These are phyloP conservation scores for Galerina sulciceps DNA, from an alignment of 768 basidiomycete species.

Conservation along the genomic window DNA sequence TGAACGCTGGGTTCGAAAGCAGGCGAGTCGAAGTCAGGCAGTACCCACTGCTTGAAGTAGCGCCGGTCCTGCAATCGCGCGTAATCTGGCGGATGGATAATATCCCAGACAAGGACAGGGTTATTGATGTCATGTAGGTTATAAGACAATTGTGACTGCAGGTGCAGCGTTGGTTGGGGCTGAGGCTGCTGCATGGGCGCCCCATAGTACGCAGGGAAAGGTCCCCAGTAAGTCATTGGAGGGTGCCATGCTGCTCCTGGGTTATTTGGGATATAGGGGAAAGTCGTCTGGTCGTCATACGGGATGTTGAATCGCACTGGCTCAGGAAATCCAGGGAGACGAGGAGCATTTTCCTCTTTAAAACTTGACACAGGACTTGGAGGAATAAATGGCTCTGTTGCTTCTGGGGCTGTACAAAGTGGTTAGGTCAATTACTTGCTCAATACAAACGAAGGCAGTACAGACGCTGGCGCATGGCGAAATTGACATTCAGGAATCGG, in stretches of 20 bases:
- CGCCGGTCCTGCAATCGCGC: conserved; percentile 35
- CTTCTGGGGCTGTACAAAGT: conserved; percentile 3
- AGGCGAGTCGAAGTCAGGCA: conserved; percentile 31
- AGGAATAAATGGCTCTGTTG: conserved; percentile 19
- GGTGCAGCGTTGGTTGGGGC: conserved; percentile 18
- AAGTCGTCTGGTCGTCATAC: too few species aligned
- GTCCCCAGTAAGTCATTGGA: too few species aligned
- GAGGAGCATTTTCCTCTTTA: conserved; percentile 1
- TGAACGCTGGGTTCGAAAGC: conserved; percentile 35
- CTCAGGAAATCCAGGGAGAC: conserved; percentile 3
- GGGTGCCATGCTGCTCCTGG: too few species aligned
- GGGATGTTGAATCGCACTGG: background rate
- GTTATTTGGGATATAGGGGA: too few species aligned
- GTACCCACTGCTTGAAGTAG: conserved; percentile 22
- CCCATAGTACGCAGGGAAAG: too few species aligned
- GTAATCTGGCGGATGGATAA: conserved; percentile 39
- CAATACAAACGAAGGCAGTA: background rate
- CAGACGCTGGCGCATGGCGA: too few species aligned
- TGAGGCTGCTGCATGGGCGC: background rate
- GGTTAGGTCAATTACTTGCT: background rate
- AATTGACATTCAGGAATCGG: too few species aligned
- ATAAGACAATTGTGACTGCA: conserved; percentile 36
- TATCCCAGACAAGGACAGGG: conserved; percentile 46
- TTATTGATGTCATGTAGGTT: conserved; percentile 41
- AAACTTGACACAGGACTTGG: conserved; percentile 10